These are phyloP conservation scores for Lasiodiplodia theobromae DNA, from an alignment of 2,329 filamentous ascomycete genomes.

Conservation along the genomic window DNA sequence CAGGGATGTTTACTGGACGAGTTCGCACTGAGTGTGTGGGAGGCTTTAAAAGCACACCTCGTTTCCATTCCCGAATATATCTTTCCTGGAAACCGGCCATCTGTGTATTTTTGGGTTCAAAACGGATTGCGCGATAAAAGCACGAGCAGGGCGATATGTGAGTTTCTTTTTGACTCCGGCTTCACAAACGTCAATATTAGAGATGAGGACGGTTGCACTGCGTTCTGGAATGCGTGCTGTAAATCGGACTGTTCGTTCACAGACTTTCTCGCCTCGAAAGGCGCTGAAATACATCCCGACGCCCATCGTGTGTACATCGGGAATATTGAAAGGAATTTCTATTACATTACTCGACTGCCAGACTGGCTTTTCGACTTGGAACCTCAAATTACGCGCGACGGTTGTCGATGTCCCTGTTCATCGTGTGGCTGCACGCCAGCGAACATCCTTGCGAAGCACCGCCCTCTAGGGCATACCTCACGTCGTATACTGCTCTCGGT, in stretches of 20 bases:
- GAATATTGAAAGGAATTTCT: not conserved
- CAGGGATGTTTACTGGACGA: not conserved
- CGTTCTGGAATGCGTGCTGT: not conserved
- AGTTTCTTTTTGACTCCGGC: not conserved
- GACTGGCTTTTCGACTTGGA: no score
- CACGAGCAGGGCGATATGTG: not conserved
- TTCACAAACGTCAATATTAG: not conserved
- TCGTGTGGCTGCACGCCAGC: not conserved
- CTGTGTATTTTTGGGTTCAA: not conserved
- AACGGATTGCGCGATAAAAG: not conserved
- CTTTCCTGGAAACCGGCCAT: not conserved
- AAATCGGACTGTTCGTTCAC: not conserved
- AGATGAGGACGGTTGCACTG: not conserved
- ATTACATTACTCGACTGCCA: no score
- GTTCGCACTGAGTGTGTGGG: not conserved
- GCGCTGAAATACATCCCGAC: not conserved
- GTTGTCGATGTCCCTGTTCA: not conserved
- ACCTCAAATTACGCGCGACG: not conserved
- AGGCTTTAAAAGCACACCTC: not conserved
- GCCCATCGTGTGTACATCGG: not conserved
- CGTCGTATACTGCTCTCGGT: not conserved
- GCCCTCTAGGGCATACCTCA: not conserved
- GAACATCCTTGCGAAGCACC: not conserved
- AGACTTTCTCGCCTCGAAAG: not conserved
- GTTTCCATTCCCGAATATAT: not conserved